Conservation (phyloP, 176 grass and related monocot species). For the Eragrostis nindensis region DNA sequence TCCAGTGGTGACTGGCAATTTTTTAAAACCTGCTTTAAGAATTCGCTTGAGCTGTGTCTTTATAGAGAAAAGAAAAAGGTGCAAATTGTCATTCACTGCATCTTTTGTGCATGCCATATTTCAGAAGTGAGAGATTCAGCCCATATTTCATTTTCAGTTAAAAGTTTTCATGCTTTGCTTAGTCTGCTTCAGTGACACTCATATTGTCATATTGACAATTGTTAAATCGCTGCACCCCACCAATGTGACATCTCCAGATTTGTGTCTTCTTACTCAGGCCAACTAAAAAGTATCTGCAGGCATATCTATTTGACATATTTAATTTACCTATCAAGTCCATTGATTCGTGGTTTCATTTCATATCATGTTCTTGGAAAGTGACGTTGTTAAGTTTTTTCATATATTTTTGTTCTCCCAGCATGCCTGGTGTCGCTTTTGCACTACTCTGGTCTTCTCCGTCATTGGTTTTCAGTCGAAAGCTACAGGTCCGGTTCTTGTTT, state of each 20-base stretch:
- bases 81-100: not conserved
- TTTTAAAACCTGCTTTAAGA: not conserved
- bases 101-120: not conserved
- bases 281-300: not conserved
- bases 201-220: not conserved
- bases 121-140: not conserved
- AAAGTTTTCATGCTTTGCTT: not conserved
- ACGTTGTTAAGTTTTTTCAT: not conserved
- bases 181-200: not conserved
- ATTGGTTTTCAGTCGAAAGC: no score
- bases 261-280: slow-evolving; percentile 6
- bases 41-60: not conserved
- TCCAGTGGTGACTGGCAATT: not conserved
- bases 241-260: not conserved
- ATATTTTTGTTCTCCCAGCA: not conserved
- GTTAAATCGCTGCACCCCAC: slow-evolving; percentile 6
- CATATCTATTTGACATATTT: slow-evolving; percentile 17
- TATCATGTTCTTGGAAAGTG: not conserved
- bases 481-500: no score
- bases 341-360: not conserved
- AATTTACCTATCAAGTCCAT: not conserved
- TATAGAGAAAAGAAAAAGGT: no score
- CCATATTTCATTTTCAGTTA: slow-evolving; percentile 8
- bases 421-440: not conserved
- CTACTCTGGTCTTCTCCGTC: no score